These are phyloP conservation scores for Fusarium sp. DNA, from an alignment of 2,329 filamentous ascomycete genomes.

Conservation along the genomic window DNA sequence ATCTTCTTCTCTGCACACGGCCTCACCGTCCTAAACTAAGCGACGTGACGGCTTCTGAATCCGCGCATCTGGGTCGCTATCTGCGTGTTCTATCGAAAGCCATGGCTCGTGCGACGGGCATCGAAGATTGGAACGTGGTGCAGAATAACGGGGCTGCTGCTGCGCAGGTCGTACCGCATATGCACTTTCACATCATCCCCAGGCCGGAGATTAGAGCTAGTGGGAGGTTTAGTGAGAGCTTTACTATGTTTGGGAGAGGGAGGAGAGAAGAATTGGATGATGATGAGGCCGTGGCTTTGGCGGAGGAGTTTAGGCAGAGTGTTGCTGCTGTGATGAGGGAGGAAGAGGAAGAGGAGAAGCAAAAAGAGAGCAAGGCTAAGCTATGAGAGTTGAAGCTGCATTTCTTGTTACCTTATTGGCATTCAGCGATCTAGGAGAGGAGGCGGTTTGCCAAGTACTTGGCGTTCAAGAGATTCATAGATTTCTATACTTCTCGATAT, in stretches of 20 bases:
- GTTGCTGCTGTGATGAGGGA: constrained; percentile 59
- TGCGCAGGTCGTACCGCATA: constrained; percentile 91
- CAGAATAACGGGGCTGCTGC: constrained; percentile 94
- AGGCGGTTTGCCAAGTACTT: not conserved
- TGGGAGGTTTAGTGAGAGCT: constrained; percentile 67
- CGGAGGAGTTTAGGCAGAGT: constrained; percentile 60
- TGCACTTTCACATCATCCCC: constrained; percentile 95
- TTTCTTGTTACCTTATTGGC: constrained; percentile 18
- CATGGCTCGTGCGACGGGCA: constrained; percentile 73
- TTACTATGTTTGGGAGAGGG: constrained; percentile 85
- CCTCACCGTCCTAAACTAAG: constrained; percentile 80
- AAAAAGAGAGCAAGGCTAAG: constrained; percentile 46
- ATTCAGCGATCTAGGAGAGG: not conserved
- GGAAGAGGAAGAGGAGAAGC: constrained; percentile 36
- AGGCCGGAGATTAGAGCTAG: constrained; percentile 72
- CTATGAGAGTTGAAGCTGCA: constrained; percentile 43
- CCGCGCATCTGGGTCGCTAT: constrained; percentile 71
- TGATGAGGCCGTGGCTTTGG: constrained; percentile 72
- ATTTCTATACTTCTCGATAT: constrained; percentile 1
- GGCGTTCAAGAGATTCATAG: not conserved
- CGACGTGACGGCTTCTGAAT: constrained; percentile 71
- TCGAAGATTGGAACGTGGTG: constrained; percentile 92
- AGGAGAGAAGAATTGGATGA: constrained; percentile 79
- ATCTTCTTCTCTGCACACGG: constrained; percentile 84
- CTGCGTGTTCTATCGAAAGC: constrained; percentile 78